Base-by-base conservation (phyloP, 2,329 filamentous ascomycete genomes). In the Fusarium sp. region DNA sequence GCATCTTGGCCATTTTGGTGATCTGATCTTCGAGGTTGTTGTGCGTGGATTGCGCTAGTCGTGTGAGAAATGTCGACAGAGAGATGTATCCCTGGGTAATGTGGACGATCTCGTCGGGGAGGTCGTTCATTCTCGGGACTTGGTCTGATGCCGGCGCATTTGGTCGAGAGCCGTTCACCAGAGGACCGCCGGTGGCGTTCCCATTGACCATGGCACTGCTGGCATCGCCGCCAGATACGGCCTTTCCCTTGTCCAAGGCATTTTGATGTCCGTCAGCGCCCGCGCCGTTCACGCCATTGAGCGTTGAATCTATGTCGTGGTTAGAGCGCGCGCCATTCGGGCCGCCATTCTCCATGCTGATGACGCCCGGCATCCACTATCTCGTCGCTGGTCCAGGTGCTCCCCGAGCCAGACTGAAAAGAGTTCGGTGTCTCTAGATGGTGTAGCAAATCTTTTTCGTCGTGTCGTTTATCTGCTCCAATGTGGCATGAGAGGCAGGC, bases 21-120 rank as follows among this genome's bases (percentile, higher is more conserved):
- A 98, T 88, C 70, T 93, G 88, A 10, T 93, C 91, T 58, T 90
- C 88, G 35, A 98, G 86, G 64, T 92, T 90, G 80, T 94, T 94
- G 83, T 95, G 95, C 58, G 94, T 95, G 78, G 92, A 91, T 82
- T 98, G 95, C 36, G 94, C 92, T 40, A 97, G 89, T 75, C 97
- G 91, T 73, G 91, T 90, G 62, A 98, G 88, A 54, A 99, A 85
- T 16, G 89, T 89, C 6, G 92, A 91, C 22, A 98, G 87, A 5
- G 94, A 92, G 65, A 96, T 88, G 81, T 95, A 97, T 36, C 91
- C 92, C 66, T 92, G 86, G 0, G 92, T 92, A 68, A 97, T 93
- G 79, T 97, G 94, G 40, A 85, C 82, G 40, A 93, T 90, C 78
- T 91, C 89, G 67, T 89, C 87, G 13, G 90, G 90, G 2, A 91